Conservation (phyloP, 345 rosid genomes). For the Dipteronia sinensis region DNA sequence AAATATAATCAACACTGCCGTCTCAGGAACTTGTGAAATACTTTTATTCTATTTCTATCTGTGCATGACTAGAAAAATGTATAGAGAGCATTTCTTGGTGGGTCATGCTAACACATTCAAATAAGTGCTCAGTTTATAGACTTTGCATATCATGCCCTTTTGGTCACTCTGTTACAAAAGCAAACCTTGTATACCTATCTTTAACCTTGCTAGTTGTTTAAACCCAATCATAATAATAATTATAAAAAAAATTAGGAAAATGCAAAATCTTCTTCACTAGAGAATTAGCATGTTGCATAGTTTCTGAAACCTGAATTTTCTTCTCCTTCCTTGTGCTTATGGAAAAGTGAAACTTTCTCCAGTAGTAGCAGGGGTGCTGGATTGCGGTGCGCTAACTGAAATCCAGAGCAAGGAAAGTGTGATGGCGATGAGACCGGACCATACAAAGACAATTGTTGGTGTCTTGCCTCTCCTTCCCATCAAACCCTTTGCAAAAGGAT, state of each 20-base stretch:
- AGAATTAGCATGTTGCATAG: neutral
- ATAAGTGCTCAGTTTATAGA: neutral
- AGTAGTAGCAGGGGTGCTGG: conserved; percentile 21
- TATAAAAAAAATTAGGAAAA: neutral
- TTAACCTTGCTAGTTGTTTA: neutral
- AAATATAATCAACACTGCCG: no score
- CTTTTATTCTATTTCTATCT: no score
- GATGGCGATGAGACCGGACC: conserved; percentile 94
- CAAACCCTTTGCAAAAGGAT: conserved; percentile 93
- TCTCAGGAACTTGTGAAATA: no score
- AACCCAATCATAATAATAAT: neutral
- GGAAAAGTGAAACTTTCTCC: conserved; percentile 71
- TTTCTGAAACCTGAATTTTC: neutral
- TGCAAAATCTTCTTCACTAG: neutral
- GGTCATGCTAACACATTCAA: neutral
- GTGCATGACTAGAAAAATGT: neutral
- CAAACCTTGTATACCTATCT: neutral
- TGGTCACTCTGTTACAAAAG: neutral
- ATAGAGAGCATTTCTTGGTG: neutral
- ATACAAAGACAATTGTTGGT: conserved; percentile 85
- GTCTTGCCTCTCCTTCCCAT: conserved; percentile 97
- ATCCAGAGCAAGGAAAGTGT: conserved; percentile 82
- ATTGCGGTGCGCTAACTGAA: conserved; percentile 59
- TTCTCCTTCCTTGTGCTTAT: conserved; percentile 16
- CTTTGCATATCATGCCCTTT: neutral